Base-by-base conservation (phyloP, 2,329 filamentous ascomycete species). In the Exophiala oligosperma region DNA sequence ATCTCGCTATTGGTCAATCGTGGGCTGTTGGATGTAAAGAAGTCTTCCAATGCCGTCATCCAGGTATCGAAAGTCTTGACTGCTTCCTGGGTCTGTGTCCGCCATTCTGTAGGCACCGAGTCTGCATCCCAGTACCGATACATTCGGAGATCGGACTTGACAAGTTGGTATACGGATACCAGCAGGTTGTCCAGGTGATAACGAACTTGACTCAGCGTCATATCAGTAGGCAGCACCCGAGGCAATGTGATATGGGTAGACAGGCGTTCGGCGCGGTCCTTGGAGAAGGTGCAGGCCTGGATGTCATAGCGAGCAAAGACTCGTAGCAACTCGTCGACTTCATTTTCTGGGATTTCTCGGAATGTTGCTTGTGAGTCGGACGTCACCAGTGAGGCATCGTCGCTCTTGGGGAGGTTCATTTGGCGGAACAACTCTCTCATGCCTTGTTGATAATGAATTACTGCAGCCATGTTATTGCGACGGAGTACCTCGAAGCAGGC, bases 401-500 rank as follows among this genome's bases (percentile, higher is more conserved):
- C 57, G 11, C 72, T 71, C 8, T 71, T 54, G 14, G 63, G 57
- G 26, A 62, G 56, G 44, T 62, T 63, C 62, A 68, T 67, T 40
- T 68, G 64, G 35, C 61, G 60, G 52, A 65, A 63, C 49, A 68
- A 53, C 51, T 60, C 60, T 62, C 61, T 55, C 66, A 68, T 67
- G 44, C 66, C 66, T 35, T 54, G 51, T 49, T 65, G 64, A 32
- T 68, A 68, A 57, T 67, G 65, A 43, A 65, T 54, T 24, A 68
- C 66, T 2, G 69, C 68, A 7, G 69, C 67, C 44, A 67, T 61
- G 24, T 66, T 61, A 62, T 72, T 68, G 3, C 66, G 61, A 28
- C 67, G 66, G 24, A 72, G 64, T 26, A 69, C 69, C 57, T 89
- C 85, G 61, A 88, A 88, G 69, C 84, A 87, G n/a, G 84, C 83